A percentile compares a stretch with the other conserved stretches of the same genome.
Conservation (phyloP, 202 grass and related monocot species). For the Schoenoplectus tabernaemontani region DNA sequence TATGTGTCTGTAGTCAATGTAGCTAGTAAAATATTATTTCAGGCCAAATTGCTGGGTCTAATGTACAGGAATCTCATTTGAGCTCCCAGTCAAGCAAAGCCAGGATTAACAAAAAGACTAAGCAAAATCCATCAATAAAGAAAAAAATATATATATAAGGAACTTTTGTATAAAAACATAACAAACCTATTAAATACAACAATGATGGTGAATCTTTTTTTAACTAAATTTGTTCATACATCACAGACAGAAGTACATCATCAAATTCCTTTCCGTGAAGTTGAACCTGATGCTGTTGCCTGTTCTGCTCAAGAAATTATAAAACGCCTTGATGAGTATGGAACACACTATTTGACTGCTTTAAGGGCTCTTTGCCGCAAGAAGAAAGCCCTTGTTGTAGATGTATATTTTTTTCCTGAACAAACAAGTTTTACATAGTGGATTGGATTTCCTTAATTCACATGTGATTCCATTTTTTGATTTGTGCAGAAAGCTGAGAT, state of each 20-base stretch:
- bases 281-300: slow-evolving; percentile 82
- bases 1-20: background rate
- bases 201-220: background rate
- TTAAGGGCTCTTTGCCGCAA: slow-evolving; percentile 69
- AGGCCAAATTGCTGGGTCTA: background rate
- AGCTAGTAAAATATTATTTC: background rate
- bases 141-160: slow-evolving; percentile 40
- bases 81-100: background rate
- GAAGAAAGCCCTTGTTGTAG: slow-evolving; percentile 77
- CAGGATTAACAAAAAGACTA: background rate
- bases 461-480: background rate
- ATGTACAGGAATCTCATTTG: background rate
- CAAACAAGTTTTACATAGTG: background rate
- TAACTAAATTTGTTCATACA: background rate
- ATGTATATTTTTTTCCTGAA: slow-evolving; percentile 38
- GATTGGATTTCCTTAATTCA: background rate
- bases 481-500: slow-evolving; percentile 61
- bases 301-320: slow-evolving; percentile 73
- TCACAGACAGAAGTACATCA: background rate
- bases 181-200: background rate
- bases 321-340: slow-evolving; percentile 47
- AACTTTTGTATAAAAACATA: slow-evolving; percentile 24
- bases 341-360: slow-evolving; percentile 39
- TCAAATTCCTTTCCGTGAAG: slow-evolving; percentile 58
- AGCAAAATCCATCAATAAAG: slow-evolving; percentile 22